Evolutionary conservation across 495 filamentous ascomycete species (phyloP).

Genomic region (Paragyromitra xinjiangensis): DNA sequence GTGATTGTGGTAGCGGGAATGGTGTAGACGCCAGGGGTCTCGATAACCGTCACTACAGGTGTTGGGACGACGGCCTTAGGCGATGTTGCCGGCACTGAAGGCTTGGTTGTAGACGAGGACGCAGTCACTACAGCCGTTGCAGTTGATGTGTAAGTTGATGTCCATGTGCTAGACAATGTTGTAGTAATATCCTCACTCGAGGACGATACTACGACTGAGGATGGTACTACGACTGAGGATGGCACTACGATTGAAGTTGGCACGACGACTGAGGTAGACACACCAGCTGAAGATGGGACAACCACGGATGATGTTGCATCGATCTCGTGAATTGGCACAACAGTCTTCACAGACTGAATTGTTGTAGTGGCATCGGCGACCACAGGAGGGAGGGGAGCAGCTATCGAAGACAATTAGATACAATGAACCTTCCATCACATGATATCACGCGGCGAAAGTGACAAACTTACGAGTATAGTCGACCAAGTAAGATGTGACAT

Average conservation of each 20-base stretch:
- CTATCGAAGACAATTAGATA: constrained; percentile 29
- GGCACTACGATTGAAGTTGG: constrained; percentile 30
- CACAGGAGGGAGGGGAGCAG: constrained; percentile 4
- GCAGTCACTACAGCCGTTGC: constrained; percentile 58
- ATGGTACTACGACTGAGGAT: neutral
- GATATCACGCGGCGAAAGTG: neutral
- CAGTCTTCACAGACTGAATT: constrained; percentile 29
- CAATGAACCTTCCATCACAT: neutral
- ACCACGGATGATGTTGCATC: constrained; percentile 18
- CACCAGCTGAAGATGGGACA: constrained; percentile 1
- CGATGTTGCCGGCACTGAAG: constrained; percentile 50
- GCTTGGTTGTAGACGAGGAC: constrained; percentile 58
- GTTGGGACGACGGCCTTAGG: constrained; percentile 67
- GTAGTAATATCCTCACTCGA: constrained; percentile 43
- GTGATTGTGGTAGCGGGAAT: constrained; percentile 79
- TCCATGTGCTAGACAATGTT: constrained; percentile 40
- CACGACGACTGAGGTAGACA: constrained; percentile 11
- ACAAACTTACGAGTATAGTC: constrained; percentile 44
- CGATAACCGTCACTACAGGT: constrained; percentile 71
- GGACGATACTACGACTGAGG: constrained; percentile 28
- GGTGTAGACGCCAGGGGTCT: constrained; percentile 78
- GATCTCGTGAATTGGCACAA: constrained; percentile 36
- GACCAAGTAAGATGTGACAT: constrained; percentile 65
- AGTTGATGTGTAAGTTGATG: constrained; percentile 45
- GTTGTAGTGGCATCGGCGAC: constrained; percentile 36